Evolutionary conservation across 177 flowering plant species (phyloP).

Genomic region (Vitis hybrid): DNA sequence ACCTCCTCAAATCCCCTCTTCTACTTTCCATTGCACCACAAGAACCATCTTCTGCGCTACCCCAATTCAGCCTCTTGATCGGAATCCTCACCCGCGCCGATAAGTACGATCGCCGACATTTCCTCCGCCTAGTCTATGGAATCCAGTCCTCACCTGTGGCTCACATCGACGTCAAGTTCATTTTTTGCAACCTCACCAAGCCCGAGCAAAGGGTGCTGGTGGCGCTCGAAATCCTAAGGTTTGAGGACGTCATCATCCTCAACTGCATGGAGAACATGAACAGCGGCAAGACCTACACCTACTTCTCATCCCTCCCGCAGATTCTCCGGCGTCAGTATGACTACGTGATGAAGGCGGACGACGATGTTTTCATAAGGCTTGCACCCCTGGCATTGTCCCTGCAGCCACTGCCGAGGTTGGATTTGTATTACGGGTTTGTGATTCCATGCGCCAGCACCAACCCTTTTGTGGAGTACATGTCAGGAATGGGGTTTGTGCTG

Average conservation of each 20-base stretch:
- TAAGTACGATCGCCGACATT: constrained; percentile 53
- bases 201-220: constrained; percentile 42
- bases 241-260: constrained; percentile 57
- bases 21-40: neutral
- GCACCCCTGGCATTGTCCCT: constrained; percentile 34
- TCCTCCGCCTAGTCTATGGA: constrained; percentile 61
- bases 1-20: neutral
- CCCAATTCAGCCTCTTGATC: constrained; percentile 40
- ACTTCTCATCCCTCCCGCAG: constrained; percentile 52
- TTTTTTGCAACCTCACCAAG: constrained; percentile 62
- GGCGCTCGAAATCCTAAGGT: constrained; percentile 58
- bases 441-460: constrained; percentile 57
- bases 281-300: constrained; percentile 59
- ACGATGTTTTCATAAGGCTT: constrained; percentile 52
- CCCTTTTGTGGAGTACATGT: constrained; percentile 59
- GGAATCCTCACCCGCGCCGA: constrained; percentile 57
- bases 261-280: constrained; percentile 67
- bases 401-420: constrained; percentile 36
- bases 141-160: constrained; percentile 50
- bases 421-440: constrained; percentile 63
- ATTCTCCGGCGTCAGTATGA: constrained; percentile 34
- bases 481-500: constrained; percentile 65
- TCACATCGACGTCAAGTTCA: constrained; percentile 43
- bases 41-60: neutral
- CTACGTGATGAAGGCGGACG: constrained; percentile 70